Conservation (phyloP, 352 stramenopile genomes). For the Pythium coloratum region DNA sequence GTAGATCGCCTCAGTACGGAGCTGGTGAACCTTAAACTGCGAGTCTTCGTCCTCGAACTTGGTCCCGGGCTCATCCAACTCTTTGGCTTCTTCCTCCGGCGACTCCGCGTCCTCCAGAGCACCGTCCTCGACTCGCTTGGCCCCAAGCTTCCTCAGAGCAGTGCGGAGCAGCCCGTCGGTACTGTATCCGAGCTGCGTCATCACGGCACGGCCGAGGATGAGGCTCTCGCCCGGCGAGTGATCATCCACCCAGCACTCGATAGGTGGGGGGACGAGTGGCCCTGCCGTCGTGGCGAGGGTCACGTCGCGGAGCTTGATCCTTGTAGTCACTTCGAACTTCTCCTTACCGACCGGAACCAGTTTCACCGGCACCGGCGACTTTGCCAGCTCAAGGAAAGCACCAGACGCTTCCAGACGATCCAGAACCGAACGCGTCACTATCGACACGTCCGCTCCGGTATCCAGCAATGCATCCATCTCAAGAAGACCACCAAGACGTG, state of each 20-base stretch:
- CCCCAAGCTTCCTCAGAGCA: not conserved
- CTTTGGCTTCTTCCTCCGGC: not conserved
- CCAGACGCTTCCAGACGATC: not conserved
- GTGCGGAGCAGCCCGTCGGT: not conserved
- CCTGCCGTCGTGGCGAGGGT: not conserved
- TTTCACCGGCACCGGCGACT: not conserved
- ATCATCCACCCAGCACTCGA: not conserved
- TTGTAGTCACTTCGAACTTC: not conserved
- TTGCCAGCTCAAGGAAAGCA: not conserved
- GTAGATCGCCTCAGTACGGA: too few species aligned
- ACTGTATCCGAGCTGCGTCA: not conserved
- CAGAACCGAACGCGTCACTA: slow-evolving; percentile 4
- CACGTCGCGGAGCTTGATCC: not conserved
- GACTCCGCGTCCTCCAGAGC: not conserved
- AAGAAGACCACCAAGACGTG: too few species aligned
- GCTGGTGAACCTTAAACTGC: too few species aligned
- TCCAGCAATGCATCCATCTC: too few species aligned
- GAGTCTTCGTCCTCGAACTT: too few species aligned
- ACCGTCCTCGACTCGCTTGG: not conserved
- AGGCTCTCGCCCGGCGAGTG: not conserved
- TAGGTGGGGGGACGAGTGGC: not conserved
- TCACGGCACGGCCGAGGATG: not conserved
- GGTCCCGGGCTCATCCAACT: too few species aligned
- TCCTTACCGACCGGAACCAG: not conserved
- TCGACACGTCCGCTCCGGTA: slow-evolving; percentile 15